Evolutionary conservation across 1,284 basidiomycete species (phyloP), one percentile per base, ranked within the genome.

Genomic region (Cryptococcus neoformans): DNA sequence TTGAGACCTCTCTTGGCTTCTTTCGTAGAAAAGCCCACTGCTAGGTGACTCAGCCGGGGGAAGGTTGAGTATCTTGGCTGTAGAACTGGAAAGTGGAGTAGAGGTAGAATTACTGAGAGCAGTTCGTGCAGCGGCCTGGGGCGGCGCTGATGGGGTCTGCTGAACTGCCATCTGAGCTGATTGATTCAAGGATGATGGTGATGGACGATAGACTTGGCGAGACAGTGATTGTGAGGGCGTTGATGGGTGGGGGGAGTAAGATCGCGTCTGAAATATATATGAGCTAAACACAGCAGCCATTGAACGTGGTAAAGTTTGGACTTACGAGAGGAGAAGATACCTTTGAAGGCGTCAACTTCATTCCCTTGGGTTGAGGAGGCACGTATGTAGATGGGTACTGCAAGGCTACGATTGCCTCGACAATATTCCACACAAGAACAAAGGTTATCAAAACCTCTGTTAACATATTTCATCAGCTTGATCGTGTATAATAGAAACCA

Each of bases 251-350:
- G 45, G 28, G 12, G 17, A 47, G 45, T 47, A 47, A 6, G 45
- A 28, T 9, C 45, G 45, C 14, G 45, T 47, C 45, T 47, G 14
- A 1, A 47, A 14, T 12, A 2, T 10, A 21, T 21, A 21, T 21
- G 21, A 21, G 21, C 8, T 47, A 6, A 47, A 28, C 21, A 47
- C 28, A 11, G 10, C 40, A 21, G 45, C 21, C n/a, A 6, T 47
- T 12, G 16, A 28, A 21, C 34, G 14, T 28, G 17, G 21, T 16
- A 12, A 14, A 10, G 34, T 21, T 12, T 9, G 14, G 21, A 66
- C 73, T 55, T 53, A 74, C 73, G 37, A 75, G 48, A 2, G 73
- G 72, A 21, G 72, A 74, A 39, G 72, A 73, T 44, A 63, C 49
- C 40, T 59, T 62, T 0, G 60, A 46, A 14, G 66, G 63, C 0